Percentiles rank a stretch among this genome's conserved stretches.
Conservation (phyloP, 495 filamentous ascomycete species). For the Aspergillus kassunensis region DNA sequence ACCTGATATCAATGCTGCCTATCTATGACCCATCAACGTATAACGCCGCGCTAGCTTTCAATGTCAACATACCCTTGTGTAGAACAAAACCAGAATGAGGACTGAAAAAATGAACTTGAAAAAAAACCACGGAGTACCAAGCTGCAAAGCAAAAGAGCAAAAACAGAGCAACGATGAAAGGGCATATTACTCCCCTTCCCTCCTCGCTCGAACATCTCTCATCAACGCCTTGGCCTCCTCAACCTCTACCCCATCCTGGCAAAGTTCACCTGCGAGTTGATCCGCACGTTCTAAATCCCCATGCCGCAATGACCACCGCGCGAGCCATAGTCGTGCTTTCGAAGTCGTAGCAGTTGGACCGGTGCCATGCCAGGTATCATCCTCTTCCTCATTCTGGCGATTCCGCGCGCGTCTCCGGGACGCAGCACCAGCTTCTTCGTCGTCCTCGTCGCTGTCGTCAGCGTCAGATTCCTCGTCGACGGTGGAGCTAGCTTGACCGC, state of each 20-base stretch:
- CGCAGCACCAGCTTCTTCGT: slow-evolving; percentile 30
- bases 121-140: no score
- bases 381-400: slow-evolving; percentile 26
- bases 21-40: not conserved
- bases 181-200: slow-evolving; percentile 47
- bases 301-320: slow-evolving; percentile 68
- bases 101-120: not conserved
- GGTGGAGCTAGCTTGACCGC: slow-evolving; percentile 46
- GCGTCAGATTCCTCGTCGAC: slow-evolving; percentile 25
- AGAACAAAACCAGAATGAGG: not conserved
- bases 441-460: slow-evolving; percentile 43
- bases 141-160: slow-evolving; percentile 3
- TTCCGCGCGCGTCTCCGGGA: slow-evolving; percentile 12
- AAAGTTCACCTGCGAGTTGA: slow-evolving; percentile 82
- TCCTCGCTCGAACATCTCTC: slow-evolving; percentile 77
- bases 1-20: no score
- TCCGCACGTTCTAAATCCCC: slow-evolving; percentile 72
- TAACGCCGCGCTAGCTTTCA: slow-evolving; percentile 6
- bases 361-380: slow-evolving; percentile 50
- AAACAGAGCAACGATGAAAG: slow-evolving; percentile 2
- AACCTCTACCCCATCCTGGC: slow-evolving; percentile 94
- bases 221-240: slow-evolving; percentile 97
- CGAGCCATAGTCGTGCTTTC: slow-evolving; percentile 92
- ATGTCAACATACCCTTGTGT: slow-evolving; percentile 9
- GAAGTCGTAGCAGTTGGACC: slow-evolving; percentile 86